These are phyloP conservation scores for Cryoendolithus antarcticus DNA, from an alignment of 2,329 filamentous ascomycete genomes.

Conservation along the genomic window DNA sequence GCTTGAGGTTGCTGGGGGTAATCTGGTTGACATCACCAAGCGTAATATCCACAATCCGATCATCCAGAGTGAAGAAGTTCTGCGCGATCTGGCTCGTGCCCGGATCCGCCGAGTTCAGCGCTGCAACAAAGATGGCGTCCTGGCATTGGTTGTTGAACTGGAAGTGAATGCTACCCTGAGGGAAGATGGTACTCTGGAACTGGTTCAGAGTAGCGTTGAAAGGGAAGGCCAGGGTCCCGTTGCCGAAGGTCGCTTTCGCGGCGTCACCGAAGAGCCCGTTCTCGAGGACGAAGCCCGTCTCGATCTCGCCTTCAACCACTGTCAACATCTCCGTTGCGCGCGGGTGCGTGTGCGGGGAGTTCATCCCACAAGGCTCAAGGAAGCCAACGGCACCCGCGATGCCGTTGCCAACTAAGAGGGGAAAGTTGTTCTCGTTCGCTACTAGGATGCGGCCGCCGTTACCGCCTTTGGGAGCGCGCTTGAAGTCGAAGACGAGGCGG, in stretches of 20 bases:
- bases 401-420: conserved; percentile 27
- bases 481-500: conserved; percentile 52
- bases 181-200: conserved; percentile 37
- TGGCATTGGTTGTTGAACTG: conserved; percentile 37
- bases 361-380: conserved; percentile 32
- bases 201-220: conserved; percentile 27
- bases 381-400: conserved; percentile 28
- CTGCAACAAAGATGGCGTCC: conserved; percentile 32
- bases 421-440: conserved; percentile 28
- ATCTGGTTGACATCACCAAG: conserved; percentile 15
- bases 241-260: conserved; percentile 9
- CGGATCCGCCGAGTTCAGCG: conserved; percentile 32
- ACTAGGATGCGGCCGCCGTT: conserved; percentile 9
- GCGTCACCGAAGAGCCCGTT: conserved; percentile 27
- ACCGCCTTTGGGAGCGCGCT: conserved; percentile 24
- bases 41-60: conserved; percentile 25
- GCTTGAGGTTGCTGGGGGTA: conserved; percentile 3
- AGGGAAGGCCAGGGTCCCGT: conserved; percentile 19
- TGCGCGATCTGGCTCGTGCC: conserved; percentile 31
- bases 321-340: conserved; percentile 38
- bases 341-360: conserved; percentile 37
- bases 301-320: conserved; percentile 27
- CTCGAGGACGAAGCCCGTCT: conserved; percentile 36
- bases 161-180: conserved; percentile 35
- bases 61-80: conserved; percentile 30